Conservation (phyloP, 768 basidiomycete species). For the Mrakia gelida region DNA sequence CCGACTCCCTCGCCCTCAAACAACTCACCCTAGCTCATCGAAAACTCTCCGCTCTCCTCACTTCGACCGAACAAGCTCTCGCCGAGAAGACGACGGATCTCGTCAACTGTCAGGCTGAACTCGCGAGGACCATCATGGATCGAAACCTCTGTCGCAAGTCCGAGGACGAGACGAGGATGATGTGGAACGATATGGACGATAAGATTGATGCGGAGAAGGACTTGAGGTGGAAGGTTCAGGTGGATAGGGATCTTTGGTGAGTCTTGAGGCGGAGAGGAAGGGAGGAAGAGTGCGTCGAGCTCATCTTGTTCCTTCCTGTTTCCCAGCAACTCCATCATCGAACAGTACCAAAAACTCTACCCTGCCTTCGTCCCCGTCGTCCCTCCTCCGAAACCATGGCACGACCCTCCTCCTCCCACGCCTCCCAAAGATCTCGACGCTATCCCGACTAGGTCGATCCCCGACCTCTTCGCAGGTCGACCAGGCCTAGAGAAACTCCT, state of each 20-base stretch:
- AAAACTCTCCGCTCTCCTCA: constrained; percentile 41
- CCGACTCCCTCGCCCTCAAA: constrained; percentile 35
- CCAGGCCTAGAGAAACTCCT: neutral
- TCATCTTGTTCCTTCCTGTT: neutral
- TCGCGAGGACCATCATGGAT: constrained; percentile 34
- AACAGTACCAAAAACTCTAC: constrained; percentile 6
- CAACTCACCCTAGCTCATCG: constrained; percentile 45
- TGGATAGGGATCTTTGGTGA: constrained; percentile 13
- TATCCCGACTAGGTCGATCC: neutral
- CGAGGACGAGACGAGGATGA: neutral
- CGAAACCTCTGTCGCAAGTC: neutral
- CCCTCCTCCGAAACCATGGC: neutral
- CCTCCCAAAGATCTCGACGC: neutral
- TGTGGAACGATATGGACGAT: neutral
- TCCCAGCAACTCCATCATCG: constrained; percentile 7
- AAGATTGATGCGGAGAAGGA: neutral
- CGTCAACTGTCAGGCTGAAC: constrained; percentile 26
- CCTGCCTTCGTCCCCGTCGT: neutral
- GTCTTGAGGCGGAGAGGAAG: neutral
- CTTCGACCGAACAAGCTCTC: constrained; percentile 35
- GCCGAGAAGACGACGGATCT: neutral
- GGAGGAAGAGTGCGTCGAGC: neutral
- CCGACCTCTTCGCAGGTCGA: neutral
- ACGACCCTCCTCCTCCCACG: neutral
- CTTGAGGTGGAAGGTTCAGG: neutral